phyloP scores from a whole-genome alignment of 805 yeast species.

The Wickerhamomyces subpelliculosus region DNA sequence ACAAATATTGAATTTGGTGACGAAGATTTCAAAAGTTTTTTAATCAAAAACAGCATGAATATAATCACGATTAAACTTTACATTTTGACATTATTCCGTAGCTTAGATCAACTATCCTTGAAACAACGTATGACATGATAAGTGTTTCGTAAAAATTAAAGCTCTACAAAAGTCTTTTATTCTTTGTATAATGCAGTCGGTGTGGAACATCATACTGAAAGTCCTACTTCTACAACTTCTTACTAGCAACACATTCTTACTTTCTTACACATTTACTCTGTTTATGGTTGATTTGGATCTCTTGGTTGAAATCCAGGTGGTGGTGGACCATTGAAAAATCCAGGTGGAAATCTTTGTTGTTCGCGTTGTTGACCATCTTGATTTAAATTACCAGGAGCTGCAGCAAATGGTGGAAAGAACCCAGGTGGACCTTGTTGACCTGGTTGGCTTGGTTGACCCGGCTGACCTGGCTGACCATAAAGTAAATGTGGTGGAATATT shows the following conservation, averaged over 20 bases:
- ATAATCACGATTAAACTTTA: no score
- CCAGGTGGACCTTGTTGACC: neutral
- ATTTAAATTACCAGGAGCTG: neutral
- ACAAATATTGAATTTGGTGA: slow-evolving; percentile 61
- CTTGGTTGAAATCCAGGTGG: slow-evolving; percentile 9
- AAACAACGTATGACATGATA: no score
- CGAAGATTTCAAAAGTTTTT: slow-evolving; percentile 38
- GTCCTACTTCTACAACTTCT: no score
- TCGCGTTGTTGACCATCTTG: neutral
- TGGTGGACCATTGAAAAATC: slow-evolving; percentile 17
- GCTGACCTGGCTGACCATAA: slow-evolving; percentile 4
- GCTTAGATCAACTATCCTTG: no score
- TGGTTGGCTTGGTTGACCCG: slow-evolving; percentile 5
- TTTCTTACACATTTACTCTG: neutral
- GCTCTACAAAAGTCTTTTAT: no score
- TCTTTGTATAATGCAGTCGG: no score
- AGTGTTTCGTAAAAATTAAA: no score
- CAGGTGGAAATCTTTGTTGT: slow-evolving; percentile 13
- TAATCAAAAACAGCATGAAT: no score
- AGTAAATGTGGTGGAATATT: no score
- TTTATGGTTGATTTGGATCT: slow-evolving; percentile 1
- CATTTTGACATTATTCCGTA: no score
- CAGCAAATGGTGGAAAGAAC: neutral
- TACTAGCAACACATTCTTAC: no score
- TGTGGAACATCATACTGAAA: no score